Base-by-base conservation (phyloP, 2,329 filamentous ascomycete genomes). In the Pezicula radicicola region DNA sequence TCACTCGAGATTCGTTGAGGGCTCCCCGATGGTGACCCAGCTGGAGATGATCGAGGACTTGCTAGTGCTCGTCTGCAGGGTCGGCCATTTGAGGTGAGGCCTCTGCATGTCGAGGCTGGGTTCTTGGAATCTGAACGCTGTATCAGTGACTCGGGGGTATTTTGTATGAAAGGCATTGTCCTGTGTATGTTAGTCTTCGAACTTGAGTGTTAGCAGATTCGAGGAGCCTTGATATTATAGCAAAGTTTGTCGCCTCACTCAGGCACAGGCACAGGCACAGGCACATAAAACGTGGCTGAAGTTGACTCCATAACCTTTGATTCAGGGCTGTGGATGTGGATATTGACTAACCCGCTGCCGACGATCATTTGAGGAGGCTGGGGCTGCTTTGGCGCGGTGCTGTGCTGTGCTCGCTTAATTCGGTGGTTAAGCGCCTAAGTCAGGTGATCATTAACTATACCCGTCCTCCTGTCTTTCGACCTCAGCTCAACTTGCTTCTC, bases 71-170 rank as follows among this genome's bases (percentile, higher is more conserved):
- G 82, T 57, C 93, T 84, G 73, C 94, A 99, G 10, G 90, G 88
- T 46, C 85, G 80, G n/a, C 94, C 94, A 60, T 78, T 83, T 27
- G 84, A 79, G 4, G 91, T 97, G 57, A 97, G 83, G 52, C 94
- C 94, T 72, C 87, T 85, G 72, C 94, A 99, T 67, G 92, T 97
- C 12, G 85, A 87, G 1, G 81, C 78, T 2, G 91, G 87, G 60
- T 96, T 87, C 67, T 88, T 90, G 48, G 91, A 96, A 75, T 97
- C 92, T 63, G 85, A 84, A 52, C 92, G 87, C 52, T 79, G 80
- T 53, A 97, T 75, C 27, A 87, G 74, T 18, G 88, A 87, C 74
- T 97, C 92, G 58, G 93, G 92, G 0, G 91, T 96, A 66, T 85
- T 80, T 50, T 79, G 73, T 57, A 85, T 79, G 69, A 85, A 84